Base-by-base conservation (phyloP, 257 asterid species). In the Nicotiana paniculata region DNA sequence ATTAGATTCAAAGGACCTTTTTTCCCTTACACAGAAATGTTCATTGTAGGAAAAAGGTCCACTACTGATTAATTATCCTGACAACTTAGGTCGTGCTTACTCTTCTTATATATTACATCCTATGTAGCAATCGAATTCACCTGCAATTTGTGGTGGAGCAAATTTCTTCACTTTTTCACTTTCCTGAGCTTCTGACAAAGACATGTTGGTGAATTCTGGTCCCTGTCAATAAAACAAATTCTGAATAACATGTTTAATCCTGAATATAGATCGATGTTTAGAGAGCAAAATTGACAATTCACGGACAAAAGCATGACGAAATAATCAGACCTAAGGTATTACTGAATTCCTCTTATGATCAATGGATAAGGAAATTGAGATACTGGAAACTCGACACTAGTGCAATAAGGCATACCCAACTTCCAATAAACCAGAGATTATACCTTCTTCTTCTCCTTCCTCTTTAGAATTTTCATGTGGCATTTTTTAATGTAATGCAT, bases 401-500 rank as follows among this genome's bases (percentile, higher is more conserved):
- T 75, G 48, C 80, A 75, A 12, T 75, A 75, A 28, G 53, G 28
- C 63, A 59, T 51, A 53, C 80, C 51, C 80, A 75, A 75, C 63
- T 51, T 75, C 28, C 46, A 12, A 51, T 7, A 75, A 53, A 75
- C 80, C 12, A 75, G 64, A 51, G 54, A 53, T 28, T 53, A 75
- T 81, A 94, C 97, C 97, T 89, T 91, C 80, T 81, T 83, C 82
- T 90, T 93, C 69, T 89, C 98, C 92, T 89, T 92, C 72, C 96
- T 86, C 91, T 93, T 95, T 89, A 95, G 81, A 84, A 95, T 90
- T 89, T 95, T 93, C 83, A 95, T 89, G 86, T 95, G 99, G 82
- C 98, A 95, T 84, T 95, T 95, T 85, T 95, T 95, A 48, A 95
- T 90, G 84, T 95, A 95, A 86, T 95, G 99, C 91, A 89, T 90